Evolutionary conservation across 495 filamentous ascomycete species (phyloP).

Genomic region (Oidiodendron maius): DNA sequence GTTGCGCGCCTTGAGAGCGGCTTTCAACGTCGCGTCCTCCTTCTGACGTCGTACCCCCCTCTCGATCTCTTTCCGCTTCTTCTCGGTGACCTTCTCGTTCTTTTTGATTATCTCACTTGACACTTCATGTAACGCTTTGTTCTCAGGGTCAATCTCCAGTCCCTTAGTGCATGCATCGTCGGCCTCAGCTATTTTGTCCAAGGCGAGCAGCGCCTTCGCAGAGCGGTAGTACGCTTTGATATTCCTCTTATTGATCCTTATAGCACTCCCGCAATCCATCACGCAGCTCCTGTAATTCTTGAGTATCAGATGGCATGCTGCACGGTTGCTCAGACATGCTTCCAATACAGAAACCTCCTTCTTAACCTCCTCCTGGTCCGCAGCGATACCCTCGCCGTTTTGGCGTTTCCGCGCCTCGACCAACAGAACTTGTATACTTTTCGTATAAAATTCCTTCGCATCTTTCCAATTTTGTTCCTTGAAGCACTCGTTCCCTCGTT

Average conservation of each 20-base stretch:
- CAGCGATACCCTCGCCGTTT: conserved; percentile 24
- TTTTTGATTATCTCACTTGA: conserved; percentile 48
- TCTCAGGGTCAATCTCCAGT: conserved; percentile 56
- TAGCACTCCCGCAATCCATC: conserved; percentile 71
- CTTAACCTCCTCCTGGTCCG: conserved; percentile 38
- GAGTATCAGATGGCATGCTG: conserved; percentile 70
- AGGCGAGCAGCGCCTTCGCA: conserved; percentile 63
- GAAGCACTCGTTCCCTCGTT: conserved; percentile 87
- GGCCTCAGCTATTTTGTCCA: conserved; percentile 69
- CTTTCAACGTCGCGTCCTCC: conserved; percentile 52
- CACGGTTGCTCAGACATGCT: conserved; percentile 76
- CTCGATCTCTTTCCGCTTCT: conserved; percentile 35
- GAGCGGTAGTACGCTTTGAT: conserved; percentile 88
- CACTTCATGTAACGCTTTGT: conserved; percentile 48
- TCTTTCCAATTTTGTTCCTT: conserved; percentile 67
- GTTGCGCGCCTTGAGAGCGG: conserved; percentile 68
- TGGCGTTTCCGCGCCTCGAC: conserved; percentile 45
- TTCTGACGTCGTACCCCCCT: conserved; percentile 44
- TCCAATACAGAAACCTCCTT: conserved; percentile 60
- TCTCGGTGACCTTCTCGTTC: conserved; percentile 35
- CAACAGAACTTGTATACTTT: conserved; percentile 64
- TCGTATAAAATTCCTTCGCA: conserved; percentile 86
- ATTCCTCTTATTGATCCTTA: conserved; percentile 71
- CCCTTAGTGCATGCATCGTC: conserved; percentile 68
- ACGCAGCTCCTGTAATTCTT: conserved; percentile 78